Percentiles rank a stretch among this genome's conserved stretches.
Evolutionary conservation across 1,284 basidiomycete genomes (phyloP).

Genomic region (Cryptococcus sp.): DNA sequence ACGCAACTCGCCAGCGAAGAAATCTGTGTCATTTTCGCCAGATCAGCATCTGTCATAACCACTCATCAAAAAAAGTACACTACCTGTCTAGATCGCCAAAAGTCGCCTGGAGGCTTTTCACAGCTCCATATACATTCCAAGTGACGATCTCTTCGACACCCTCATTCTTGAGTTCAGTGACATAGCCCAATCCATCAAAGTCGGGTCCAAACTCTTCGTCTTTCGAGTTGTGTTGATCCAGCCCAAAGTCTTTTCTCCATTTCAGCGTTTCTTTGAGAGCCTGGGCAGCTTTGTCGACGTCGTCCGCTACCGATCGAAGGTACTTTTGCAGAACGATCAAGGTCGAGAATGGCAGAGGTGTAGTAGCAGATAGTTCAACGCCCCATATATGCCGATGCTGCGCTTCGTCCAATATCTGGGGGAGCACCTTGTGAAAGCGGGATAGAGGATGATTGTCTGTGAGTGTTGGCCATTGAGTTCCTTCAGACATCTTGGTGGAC

Average conservation of each 20-base stretch:
- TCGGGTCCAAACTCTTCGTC: constrained; percentile 18
- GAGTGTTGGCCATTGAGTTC: constrained; percentile 18
- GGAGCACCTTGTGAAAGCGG: constrained; percentile 19
- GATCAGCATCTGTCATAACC: not conserved
- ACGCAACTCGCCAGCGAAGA: constrained; percentile 31
- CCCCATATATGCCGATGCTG: constrained; percentile 30
- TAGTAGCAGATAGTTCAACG: constrained; percentile 20
- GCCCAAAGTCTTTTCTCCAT: constrained; percentile 32
- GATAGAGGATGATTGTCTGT: constrained; percentile 21
- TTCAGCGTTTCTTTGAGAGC: constrained; percentile 23
- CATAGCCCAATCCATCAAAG: constrained; percentile 29
- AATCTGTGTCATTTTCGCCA: constrained; percentile 14
- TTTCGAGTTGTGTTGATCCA: constrained; percentile 13
- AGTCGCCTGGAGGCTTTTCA: constrained; percentile 22
- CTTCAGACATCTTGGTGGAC: too few relatives aligned
- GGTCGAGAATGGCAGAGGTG: constrained; percentile 18
- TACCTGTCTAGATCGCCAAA: constrained; percentile 33
- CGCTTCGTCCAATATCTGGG: constrained; percentile 19
- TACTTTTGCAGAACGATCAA: constrained; percentile 33
- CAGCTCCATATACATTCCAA: constrained; percentile 36
- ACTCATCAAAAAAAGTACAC: not conserved
- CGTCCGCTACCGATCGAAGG: constrained; percentile 23
- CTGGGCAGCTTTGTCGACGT: constrained; percentile 21
- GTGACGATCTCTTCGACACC: constrained; percentile 25
- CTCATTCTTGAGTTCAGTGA: constrained; percentile 16